Evolutionary conservation across 2,329 filamentous ascomycete species (phyloP).

Genomic region (Paraconiothyrium sp.): DNA sequence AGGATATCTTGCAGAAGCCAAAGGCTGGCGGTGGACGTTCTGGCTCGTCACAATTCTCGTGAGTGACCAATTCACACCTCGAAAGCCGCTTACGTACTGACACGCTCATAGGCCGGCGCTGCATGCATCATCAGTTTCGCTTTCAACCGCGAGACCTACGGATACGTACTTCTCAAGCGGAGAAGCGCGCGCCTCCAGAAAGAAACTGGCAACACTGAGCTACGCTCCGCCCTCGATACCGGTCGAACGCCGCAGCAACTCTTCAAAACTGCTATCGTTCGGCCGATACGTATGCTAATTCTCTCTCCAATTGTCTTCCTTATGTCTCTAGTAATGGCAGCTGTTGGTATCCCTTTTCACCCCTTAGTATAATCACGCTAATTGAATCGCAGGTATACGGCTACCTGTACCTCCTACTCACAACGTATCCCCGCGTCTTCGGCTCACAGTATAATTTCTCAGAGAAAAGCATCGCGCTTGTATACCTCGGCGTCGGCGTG

Average conservation of each 20-base stretch:
- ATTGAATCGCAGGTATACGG: slow-evolving; percentile 23
- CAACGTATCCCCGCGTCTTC: slow-evolving; percentile 31
- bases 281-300: slow-evolving; percentile 35
- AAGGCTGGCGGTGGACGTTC: slow-evolving; percentile 30
- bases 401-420: slow-evolving; percentile 32
- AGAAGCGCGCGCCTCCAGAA: slow-evolving; percentile 40
- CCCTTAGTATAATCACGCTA: neutral
- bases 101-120: slow-evolving; percentile 16
- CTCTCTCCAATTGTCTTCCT: slow-evolving; percentile 32
- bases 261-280: slow-evolving; percentile 30
- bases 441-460: slow-evolving; percentile 21
- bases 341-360: neutral
- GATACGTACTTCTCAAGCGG: slow-evolving; percentile 44
- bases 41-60: slow-evolving; percentile 16
- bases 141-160: slow-evolving; percentile 24
- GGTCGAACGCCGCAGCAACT: slow-evolving; percentile 3
- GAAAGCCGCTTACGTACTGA: slow-evolving; percentile 9
- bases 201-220: slow-evolving; percentile 38
- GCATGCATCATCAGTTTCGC: slow-evolving; percentile 33
- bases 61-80: neutral
- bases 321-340: slow-evolving; percentile 20
- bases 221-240: slow-evolving; percentile 36
- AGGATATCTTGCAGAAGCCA: slow-evolving; percentile 19
- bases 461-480: slow-evolving; percentile 23
- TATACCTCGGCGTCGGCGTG: slow-evolving; percentile 20